Evolutionary conservation across 164 flowering plant species (phyloP), one percentile per base, ranked within the genome.

Genomic region (Stephania cephalantha): DNA sequence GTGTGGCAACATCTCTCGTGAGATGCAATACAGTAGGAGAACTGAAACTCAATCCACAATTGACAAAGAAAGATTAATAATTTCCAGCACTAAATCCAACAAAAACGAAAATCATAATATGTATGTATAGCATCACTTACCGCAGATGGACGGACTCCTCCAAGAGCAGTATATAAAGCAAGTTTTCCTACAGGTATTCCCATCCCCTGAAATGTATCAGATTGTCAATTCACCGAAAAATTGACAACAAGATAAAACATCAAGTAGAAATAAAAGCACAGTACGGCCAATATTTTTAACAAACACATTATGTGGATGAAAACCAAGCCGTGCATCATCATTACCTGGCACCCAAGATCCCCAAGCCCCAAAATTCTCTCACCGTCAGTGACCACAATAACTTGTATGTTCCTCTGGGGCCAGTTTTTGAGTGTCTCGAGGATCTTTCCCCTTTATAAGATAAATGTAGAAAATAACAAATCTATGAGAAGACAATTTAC

Each of bases 271-370:
- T 58, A 22, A 58, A 18, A 3, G 20, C 25, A 61, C 7, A 20
- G 4, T 4, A 20, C 25, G 7, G 20, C 20, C 20, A 61, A 61
- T 61, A 61, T 4, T 61, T 20, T 7, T 61, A 18, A 61, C 20
- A 61, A 61, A 18, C 66, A 61, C 3, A 61, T 1, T 5, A 20
- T 0, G 66, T 61, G 18, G 25, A n/a, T 9, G 35, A 66, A 22
- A 66, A 66, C 12, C 69, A 11, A 25, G 17, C 69, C 42, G 25
- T 25, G 46, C 20, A 61, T 61, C 20, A 61, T 61, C 25, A 61
- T n/a, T 84, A 89, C 97, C 89, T 91, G 97, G 81, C 93, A 90
- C n/a, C 97, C 97, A 72, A 93, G 94, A 80, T 92, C 97, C 11
- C 97, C 95, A 64, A 90, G 93, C 22, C 97, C 97, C 79, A 90